phyloP scores from a whole-genome alignment of 2,329 filamentous ascomycete genomes.

The Diaporthe ilicicola region DNA sequence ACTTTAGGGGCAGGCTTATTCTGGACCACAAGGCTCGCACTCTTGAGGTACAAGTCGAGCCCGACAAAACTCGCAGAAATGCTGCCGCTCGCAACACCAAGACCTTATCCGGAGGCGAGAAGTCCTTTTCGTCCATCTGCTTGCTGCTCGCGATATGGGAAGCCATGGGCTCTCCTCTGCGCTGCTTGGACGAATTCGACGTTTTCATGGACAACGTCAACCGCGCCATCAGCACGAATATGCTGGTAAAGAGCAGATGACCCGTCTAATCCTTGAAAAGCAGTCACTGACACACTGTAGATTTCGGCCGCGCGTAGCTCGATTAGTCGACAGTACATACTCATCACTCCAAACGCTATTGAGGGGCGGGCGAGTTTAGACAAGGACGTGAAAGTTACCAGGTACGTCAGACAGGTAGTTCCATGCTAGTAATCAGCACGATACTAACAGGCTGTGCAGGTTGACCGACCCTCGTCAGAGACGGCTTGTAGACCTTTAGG shows the following conservation, averaged over 20 bases:
- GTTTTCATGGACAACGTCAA: constrained; percentile 99
- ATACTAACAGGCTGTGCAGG: constrained; percentile 44
- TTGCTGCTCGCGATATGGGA: constrained; percentile 94
- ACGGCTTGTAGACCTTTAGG: constrained; percentile 46
- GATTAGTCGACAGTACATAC: constrained; percentile 91
- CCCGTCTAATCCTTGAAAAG: background rate
- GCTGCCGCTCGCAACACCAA: constrained; percentile 83
- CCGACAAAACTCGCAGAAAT: constrained; percentile 73
- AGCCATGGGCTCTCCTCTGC: constrained; percentile 93
- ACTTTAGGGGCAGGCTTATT: constrained; percentile 83
- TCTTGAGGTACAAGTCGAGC: constrained; percentile 80
- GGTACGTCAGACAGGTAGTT: constrained; percentile 54
- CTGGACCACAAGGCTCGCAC: constrained; percentile 79
- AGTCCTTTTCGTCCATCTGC: constrained; percentile 97
- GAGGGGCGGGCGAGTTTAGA: constrained; percentile 64
- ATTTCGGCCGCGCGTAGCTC: constrained; percentile 85
- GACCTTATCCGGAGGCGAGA: constrained; percentile 94
- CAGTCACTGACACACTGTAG: constrained; percentile 51
- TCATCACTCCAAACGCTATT: constrained; percentile 94
- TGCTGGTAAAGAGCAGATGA: constrained; percentile 73
- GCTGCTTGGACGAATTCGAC: constrained; percentile 97
- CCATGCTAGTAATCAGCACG: background rate
- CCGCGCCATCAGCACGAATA: constrained; percentile 88
- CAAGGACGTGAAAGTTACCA: constrained; percentile 81
- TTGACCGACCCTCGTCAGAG: constrained; percentile 68